Percentiles rank a stretch among this genome's conserved stretches.
Conservation (phyloP, 1,284 basidiomycete species). For the Apiotrichum brassicae region DNA sequence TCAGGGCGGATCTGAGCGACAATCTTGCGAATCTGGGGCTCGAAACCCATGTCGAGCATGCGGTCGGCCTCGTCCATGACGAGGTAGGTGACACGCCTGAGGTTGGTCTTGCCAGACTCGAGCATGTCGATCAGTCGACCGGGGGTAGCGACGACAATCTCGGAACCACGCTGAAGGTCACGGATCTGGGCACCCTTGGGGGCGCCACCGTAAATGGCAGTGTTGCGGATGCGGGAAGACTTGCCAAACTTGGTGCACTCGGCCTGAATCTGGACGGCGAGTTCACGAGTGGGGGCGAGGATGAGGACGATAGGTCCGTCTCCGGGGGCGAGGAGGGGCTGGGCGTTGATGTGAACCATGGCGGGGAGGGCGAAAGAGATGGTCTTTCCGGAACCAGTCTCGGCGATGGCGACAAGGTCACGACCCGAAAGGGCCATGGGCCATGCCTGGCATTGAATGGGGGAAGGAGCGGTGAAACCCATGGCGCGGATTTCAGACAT, state of each 20-base stretch:
- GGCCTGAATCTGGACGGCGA: conserved; percentile 97
- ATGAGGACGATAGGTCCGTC: conserved; percentile 97
- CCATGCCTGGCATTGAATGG: conserved; percentile 98
- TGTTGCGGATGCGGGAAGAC: conserved; percentile 95
- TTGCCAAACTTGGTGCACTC: conserved; percentile 98
- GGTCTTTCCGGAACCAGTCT: conserved; percentile 95
- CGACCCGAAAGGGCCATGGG: conserved; percentile 92
- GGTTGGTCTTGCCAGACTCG: conserved; percentile 91
- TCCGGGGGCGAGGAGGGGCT: conserved; percentile 85
- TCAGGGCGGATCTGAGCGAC: conserved; percentile 93
- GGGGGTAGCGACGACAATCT: conserved; percentile 95
- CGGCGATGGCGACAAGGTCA: conserved; percentile 93
- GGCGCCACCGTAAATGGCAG: conserved; percentile 96
- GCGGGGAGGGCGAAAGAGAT: conserved; percentile 97
- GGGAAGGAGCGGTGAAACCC: conserved; percentile 81
- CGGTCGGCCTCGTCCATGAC: conserved; percentile 97
- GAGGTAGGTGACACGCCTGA: conserved; percentile 90
- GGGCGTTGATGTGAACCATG: conserved; percentile 99
- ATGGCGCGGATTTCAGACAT: conserved; percentile 87
- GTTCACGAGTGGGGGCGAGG: conserved; percentile 93
- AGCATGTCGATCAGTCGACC: conserved; percentile 95
- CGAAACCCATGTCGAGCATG: conserved; percentile 64
- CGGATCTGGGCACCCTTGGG: conserved; percentile 98
- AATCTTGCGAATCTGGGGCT: conserved; percentile 98
- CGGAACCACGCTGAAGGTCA: conserved; percentile 91